Percentiles rank a stretch among this genome's conserved stretches.
Conservation (phyloP, 164 flowering plant species). For the Magnolia kwangsiensis region DNA sequence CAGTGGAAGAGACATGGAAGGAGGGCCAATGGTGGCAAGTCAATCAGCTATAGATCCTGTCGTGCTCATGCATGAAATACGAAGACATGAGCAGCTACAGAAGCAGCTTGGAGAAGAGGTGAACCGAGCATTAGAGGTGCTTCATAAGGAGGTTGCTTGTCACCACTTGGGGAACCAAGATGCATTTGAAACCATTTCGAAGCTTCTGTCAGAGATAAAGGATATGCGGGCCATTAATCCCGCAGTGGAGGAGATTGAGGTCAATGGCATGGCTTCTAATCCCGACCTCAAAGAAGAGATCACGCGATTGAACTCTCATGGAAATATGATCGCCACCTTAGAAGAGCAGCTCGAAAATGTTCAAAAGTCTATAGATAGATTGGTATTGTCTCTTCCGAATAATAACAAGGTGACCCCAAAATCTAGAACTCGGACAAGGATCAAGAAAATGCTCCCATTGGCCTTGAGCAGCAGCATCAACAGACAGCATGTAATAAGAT, state of each 20-base stretch:
- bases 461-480: constrained; percentile 62
- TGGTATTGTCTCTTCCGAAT: constrained; percentile 80
- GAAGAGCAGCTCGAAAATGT: constrained; percentile 98
- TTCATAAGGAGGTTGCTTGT: constrained; percentile 94
- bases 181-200: constrained; percentile 95
- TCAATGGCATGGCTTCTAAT: constrained; percentile 55
- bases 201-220: constrained; percentile 85
- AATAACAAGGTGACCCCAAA: constrained; percentile 39
- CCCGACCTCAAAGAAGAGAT: constrained; percentile 99
- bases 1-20: constrained; percentile 44
- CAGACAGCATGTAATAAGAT: constrained; percentile 45
- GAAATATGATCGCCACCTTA: constrained; percentile 82
- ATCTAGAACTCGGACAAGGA: constrained; percentile 48
- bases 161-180: constrained; percentile 94
- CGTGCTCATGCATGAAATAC: constrained; percentile 88
- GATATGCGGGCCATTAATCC: constrained; percentile 68
- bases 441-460: constrained; percentile 77
- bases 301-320: constrained; percentile 92
- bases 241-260: constrained; percentile 27
- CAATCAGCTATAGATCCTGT: constrained; percentile 91
- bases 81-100: constrained; percentile 92
- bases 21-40: constrained; percentile 66
- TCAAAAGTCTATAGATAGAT: constrained; percentile 87
- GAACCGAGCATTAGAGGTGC: constrained; percentile 83
- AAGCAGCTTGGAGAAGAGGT: constrained; percentile 98